A percentile compares a stretch with the other conserved stretches of the same genome.
Conservation (phyloP, 1,284 basidiomycete genomes). For the Mycosarcoma mackinlayi region DNA sequence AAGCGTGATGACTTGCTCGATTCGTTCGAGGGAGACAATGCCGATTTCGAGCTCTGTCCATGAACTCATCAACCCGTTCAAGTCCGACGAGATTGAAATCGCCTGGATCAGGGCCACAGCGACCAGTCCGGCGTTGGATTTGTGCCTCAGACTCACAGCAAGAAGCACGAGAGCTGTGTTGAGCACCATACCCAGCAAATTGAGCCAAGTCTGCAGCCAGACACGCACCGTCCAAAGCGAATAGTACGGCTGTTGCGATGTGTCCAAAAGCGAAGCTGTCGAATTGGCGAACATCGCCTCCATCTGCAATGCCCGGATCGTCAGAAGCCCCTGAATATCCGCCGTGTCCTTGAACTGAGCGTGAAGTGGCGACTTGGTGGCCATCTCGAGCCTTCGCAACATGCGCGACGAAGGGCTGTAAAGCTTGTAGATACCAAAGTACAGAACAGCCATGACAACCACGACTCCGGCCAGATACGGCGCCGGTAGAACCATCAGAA, state of each 20-base stretch:
- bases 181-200: slow-evolving; percentile 27
- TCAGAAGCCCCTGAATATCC: slow-evolving; percentile 28
- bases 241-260: slow-evolving; percentile 36
- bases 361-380: slow-evolving; percentile 37
- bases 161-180: slow-evolving; percentile 41
- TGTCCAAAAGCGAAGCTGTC: slow-evolving; percentile 20
- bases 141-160: slow-evolving; percentile 33
- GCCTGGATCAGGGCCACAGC: slow-evolving; percentile 64
- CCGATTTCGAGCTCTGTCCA: slow-evolving; percentile 67
- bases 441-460: slow-evolving; percentile 6
- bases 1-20: slow-evolving; percentile 55
- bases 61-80: slow-evolving; percentile 42
- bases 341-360: slow-evolving; percentile 33
- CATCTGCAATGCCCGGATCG: slow-evolving; percentile 32
- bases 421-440: slow-evolving; percentile 21
- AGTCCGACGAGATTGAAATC: slow-evolving; percentile 25
- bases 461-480: slow-evolving; percentile 25
- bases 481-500: slow-evolving; percentile 28
- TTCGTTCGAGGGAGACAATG: slow-evolving; percentile 63
- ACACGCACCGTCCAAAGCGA: slow-evolving; percentile 32
- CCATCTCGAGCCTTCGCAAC: slow-evolving; percentile 47
- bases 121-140: slow-evolving; percentile 40
- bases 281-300: slow-evolving; percentile 15
- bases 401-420: slow-evolving; percentile 43
- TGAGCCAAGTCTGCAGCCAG: slow-evolving; percentile 43